Evolutionary conservation across 176 grass and related monocot species (phyloP).

Genomic region (Calamus simplicifolius): DNA sequence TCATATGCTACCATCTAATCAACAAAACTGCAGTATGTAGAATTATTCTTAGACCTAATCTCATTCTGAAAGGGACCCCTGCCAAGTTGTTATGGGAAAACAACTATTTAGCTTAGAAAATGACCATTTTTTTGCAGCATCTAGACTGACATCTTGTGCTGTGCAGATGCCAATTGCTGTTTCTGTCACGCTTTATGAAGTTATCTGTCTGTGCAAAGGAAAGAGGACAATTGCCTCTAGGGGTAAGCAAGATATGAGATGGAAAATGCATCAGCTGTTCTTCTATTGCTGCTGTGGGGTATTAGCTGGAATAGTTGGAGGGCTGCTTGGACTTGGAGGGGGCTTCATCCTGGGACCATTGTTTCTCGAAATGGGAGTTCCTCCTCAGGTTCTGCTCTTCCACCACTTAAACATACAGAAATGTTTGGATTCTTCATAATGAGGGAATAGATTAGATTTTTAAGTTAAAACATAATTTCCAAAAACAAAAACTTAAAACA

Average conservation of each 20-base stretch:
- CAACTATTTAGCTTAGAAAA: no score
- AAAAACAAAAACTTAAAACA: no score
- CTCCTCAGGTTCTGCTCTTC: conserved; percentile 14
- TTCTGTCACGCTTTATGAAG: conserved; percentile 14
- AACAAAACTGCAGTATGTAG: no score
- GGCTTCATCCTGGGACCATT: conserved; percentile 20
- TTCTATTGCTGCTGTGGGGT: conserved; percentile 21
- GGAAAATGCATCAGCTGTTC: conserved; percentile 7
- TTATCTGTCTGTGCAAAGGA: conserved; percentile 1
- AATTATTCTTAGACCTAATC: no score
- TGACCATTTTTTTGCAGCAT: no score
- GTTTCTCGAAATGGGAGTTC: conserved; percentile 26
- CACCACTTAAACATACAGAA: neutral
- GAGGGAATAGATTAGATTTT: no score
- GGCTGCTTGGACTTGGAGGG: conserved; percentile 23
- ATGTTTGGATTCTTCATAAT: neutral
- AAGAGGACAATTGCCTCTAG: conserved; percentile 15
- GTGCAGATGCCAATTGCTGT: conserved; percentile 19
- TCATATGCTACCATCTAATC: no score
- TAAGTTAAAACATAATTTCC: no score
- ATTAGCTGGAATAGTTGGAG: conserved; percentile 26
- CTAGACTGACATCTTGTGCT: neutral
- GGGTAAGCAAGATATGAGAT: conserved; percentile 14
- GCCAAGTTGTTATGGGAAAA: no score
- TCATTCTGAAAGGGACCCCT: no score